phyloP scores from a whole-genome alignment of 768 basidiomycete species.

The Amanita thiersii region DNA sequence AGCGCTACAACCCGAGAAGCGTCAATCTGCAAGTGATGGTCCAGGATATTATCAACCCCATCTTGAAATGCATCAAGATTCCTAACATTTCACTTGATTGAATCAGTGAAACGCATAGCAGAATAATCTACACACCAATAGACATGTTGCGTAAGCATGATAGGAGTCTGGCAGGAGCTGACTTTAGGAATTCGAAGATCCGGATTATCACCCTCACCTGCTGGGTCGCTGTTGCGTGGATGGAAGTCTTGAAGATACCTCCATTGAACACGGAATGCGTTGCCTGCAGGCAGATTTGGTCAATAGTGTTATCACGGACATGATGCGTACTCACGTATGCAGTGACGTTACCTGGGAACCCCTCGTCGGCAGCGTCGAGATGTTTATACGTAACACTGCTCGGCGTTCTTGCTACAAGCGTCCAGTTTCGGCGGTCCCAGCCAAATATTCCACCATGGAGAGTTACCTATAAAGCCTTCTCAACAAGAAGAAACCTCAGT shows the following conservation, averaged over 20 bases:
- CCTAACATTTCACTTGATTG: conserved; percentile 16
- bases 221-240: conserved; percentile 39
- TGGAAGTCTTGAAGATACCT: conserved; percentile 30
- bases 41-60: conserved; percentile 24
- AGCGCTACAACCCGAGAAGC: conserved; percentile 28
- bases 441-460: conserved; percentile 50
- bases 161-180: conserved; percentile 31
- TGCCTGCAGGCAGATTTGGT: conserved; percentile 21
- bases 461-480: conserved; percentile 34
- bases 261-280: conserved; percentile 39
- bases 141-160: conserved; percentile 49
- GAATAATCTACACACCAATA: conserved; percentile 36
- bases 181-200: not conserved
- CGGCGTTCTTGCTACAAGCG: conserved; percentile 28
- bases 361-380: conserved; percentile 43
- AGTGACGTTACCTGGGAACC: conserved; percentile 43
- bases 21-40: conserved; percentile 22
- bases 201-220: conserved; percentile 17
- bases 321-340: conserved; percentile 24
- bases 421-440: conserved; percentile 54
- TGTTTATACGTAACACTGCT: conserved; percentile 47
- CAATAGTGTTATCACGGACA: not conserved
- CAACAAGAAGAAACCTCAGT: no score
- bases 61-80: conserved; percentile 47
- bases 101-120: not conserved